phyloP scores from a whole-genome alignment of 2,329 filamentous ascomycete genomes.

The Zymoseptoria crescenta region DNA sequence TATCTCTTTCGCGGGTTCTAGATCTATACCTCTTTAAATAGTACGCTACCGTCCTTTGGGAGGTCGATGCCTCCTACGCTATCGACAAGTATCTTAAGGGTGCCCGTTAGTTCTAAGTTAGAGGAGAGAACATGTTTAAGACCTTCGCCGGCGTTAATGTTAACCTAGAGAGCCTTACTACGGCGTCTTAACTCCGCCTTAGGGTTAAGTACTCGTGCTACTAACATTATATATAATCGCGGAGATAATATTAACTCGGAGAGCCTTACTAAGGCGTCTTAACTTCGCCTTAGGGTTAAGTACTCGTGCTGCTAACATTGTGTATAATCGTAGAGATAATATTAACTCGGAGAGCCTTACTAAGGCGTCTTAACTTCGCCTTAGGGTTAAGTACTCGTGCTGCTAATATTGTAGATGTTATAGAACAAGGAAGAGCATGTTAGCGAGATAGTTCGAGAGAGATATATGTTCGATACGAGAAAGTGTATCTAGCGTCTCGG shows the following conservation, averaged over 20 bases:
- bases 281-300: slow-evolving; percentile 99
- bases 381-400: slow-evolving; percentile 98
- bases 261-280: slow-evolving; percentile 65
- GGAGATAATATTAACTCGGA: background rate
- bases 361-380: slow-evolving; percentile 93
- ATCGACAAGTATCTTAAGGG: slow-evolving; percentile 82
- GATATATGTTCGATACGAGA: too few relatives aligned
- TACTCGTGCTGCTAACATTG: slow-evolving; percentile 94
- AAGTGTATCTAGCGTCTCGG: too few relatives aligned
- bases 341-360: slow-evolving; percentile 29
- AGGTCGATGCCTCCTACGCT: slow-evolving; percentile 78
- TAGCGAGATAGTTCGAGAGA: slow-evolving; percentile 22
- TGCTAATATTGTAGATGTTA: slow-evolving; percentile 98
- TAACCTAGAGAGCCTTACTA: slow-evolving; percentile 92
- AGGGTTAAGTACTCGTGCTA: slow-evolving; percentile 94
- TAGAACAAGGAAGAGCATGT: slow-evolving; percentile 67
- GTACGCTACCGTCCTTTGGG: slow-evolving; percentile 95
- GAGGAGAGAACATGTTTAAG: slow-evolving; percentile 73
- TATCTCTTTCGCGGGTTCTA: too few relatives aligned
- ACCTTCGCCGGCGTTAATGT: slow-evolving; percentile 93
- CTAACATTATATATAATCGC: slow-evolving; percentile 61
- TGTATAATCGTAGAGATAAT: background rate
- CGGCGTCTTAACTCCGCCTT: slow-evolving; percentile 97
- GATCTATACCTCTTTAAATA: slow-evolving; percentile 57
- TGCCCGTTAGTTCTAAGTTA: slow-evolving; percentile 87